Percentiles rank a stretch among this genome's conserved stretches.
These are phyloP conservation scores for Alloascoidea africana DNA, from an alignment of 805 yeast genomes.

Conservation along the genomic window DNA sequence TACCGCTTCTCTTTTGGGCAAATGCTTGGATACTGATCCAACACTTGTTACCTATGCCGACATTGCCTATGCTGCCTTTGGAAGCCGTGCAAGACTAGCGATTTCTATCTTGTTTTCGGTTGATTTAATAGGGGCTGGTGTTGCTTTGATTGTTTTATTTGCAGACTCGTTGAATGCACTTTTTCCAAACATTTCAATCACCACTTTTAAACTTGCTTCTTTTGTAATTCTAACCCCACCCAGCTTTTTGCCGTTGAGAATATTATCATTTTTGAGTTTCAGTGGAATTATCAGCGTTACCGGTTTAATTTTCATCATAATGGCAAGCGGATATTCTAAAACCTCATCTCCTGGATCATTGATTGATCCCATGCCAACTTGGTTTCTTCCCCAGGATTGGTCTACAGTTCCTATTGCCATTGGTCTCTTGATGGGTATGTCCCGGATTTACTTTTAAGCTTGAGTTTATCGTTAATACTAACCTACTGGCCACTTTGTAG, in stretches of 20 bases:
- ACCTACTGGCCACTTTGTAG: too few species aligned
- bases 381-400: conserved; percentile 50
- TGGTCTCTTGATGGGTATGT: conserved; percentile 15
- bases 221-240: conserved; percentile 68
- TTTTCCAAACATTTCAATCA: conserved; percentile 34
- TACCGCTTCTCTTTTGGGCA: conserved; percentile 61
- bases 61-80: conserved; percentile 72
- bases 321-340: conserved; percentile 50
- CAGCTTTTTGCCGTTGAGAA: conserved; percentile 60
- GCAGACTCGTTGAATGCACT: conserved; percentile 74
- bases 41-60: conserved; percentile 82
- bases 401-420: conserved; percentile 26
- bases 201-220: conserved; percentile 49
- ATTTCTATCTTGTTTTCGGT: conserved; percentile 63
- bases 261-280: conserved; percentile 54
- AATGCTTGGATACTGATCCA: conserved; percentile 67
- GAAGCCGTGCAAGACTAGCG: conserved; percentile 55
- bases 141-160: conserved; percentile 65
- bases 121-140: conserved; percentile 72
- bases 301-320: conserved; percentile 41
- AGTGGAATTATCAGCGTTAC: conserved; percentile 61
- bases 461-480: too few species aligned
- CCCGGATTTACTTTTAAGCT: too few species aligned
- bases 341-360: conserved; percentile 61
- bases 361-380: conserved; percentile 44